These are phyloP conservation scores for Mycena sp. DNA, from an alignment of 1,284 basidiomycete genomes.

Conservation along the genomic window DNA sequence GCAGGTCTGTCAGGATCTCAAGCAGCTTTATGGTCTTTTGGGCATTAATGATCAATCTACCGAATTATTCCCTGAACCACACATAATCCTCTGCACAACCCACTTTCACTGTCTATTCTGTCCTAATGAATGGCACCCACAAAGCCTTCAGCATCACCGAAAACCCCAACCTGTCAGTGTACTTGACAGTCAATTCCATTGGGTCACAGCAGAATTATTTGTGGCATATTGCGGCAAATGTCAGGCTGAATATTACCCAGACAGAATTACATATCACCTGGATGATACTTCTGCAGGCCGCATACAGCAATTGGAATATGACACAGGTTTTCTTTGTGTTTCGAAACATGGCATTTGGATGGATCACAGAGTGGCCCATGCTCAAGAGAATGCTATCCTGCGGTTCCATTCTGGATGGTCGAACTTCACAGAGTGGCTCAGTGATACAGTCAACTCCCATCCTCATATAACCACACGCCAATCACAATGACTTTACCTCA, in stretches of 20 bases:
- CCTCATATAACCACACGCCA: constrained; percentile 2
- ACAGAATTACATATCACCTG: constrained; percentile 6
- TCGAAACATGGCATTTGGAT: constrained; percentile 12
- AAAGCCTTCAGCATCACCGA: not conserved
- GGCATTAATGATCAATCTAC: not conserved
- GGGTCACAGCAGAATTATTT: not conserved
- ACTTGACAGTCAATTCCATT: not conserved
- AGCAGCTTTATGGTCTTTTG: constrained; percentile 2
- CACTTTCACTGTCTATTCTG: constrained; percentile 6
- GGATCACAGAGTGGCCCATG: not conserved
- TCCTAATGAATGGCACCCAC: not conserved
- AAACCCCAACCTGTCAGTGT: not conserved
- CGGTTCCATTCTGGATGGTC: constrained; percentile 14
- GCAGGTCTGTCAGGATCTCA: not conserved
- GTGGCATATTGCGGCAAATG: constrained; percentile 9
- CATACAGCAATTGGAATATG: constrained; percentile 3
- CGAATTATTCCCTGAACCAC: not conserved
- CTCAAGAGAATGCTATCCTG: constrained; percentile 8
- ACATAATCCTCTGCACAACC: not conserved
- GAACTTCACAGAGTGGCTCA: constrained; percentile 20
- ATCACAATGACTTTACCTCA: constrained; percentile 7
- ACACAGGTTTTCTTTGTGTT: constrained; percentile 1
- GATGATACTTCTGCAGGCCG: not conserved
- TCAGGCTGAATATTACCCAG: constrained; percentile 13
- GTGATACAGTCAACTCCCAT: not conserved